phyloP scores from a whole-genome alignment of 2,329 filamentous ascomycete species.

The Cercospora nicotianae region DNA sequence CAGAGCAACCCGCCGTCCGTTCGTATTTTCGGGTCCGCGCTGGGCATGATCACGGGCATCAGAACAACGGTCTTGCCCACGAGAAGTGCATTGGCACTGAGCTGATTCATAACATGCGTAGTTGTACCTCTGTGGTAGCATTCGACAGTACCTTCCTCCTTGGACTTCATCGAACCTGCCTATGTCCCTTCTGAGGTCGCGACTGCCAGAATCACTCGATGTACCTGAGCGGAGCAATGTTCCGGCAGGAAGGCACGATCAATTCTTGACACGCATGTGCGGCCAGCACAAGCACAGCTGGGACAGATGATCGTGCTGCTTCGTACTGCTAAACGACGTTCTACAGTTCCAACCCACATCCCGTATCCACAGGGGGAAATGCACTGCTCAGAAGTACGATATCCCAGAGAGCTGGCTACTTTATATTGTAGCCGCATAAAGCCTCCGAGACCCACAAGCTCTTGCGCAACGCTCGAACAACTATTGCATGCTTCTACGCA shows the following conservation, averaged over 20 bases:
- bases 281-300: neutral
- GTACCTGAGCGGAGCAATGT: neutral
- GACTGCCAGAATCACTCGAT: neutral
- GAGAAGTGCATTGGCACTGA: neutral
- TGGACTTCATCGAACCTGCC: neutral
- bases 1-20: neutral
- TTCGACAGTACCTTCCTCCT: neutral
- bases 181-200: neutral
- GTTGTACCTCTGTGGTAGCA: neutral
- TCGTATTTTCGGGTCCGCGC: neutral
- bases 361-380: neutral
- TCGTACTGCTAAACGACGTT: neutral
- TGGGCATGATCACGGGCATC: neutral
- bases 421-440: neutral
- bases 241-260: neutral
- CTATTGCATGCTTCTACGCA: neutral
- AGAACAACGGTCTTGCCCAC: neutral
- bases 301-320: neutral
- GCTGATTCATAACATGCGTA: neutral
- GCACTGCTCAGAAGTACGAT: neutral
- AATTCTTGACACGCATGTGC: neutral
- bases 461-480: conserved; percentile 1
- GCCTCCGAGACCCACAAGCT: neutral
- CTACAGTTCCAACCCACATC: neutral
- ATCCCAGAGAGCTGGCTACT: neutral